A percentile compares a stretch with the other conserved stretches of the same genome.
These are phyloP conservation scores for Botrytis aclada DNA, from an alignment of 2,329 filamentous ascomycete species.

Conservation along the genomic window DNA sequence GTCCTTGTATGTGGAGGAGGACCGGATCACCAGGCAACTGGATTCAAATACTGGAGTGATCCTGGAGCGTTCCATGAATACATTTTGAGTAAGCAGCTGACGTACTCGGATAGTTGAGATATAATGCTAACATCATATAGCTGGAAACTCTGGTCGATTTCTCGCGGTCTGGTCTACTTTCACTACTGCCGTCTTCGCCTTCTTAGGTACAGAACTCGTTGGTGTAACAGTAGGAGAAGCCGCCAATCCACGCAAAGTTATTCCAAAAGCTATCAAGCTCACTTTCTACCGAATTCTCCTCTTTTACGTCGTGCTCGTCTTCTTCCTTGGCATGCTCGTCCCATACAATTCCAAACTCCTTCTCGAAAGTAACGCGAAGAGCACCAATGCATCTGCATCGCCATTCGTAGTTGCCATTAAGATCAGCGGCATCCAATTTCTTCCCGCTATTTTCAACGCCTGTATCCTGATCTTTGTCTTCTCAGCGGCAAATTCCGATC, in stretches of 20 bases:
- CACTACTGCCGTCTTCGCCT: conserved; percentile 54
- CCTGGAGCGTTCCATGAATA: conserved; percentile 45
- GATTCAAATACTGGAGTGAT: conserved; percentile 50
- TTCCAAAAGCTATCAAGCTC: conserved; percentile 60
- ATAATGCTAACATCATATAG: conserved; percentile 40
- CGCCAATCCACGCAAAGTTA: conserved; percentile 59
- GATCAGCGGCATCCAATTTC: conserved; percentile 58
- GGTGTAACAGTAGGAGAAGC: conserved; percentile 64
- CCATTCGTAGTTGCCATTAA: conserved; percentile 59
- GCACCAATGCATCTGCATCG: conserved; percentile 45
- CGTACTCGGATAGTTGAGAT: neutral
- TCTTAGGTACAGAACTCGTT: conserved; percentile 60
- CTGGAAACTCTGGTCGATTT: conserved; percentile 47
- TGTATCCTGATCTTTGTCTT: conserved; percentile 66
- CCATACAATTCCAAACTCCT: conserved; percentile 63
- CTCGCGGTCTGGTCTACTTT: conserved; percentile 56
- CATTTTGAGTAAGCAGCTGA: conserved; percentile 25
- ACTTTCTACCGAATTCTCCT: conserved; percentile 60
- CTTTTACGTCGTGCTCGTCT: conserved; percentile 60
- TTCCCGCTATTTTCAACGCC: conserved; percentile 67
- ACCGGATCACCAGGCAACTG: conserved; percentile 51
- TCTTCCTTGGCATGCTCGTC: conserved; percentile 59
- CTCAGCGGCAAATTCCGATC: conserved; percentile 57
- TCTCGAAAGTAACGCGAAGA: conserved; percentile 44
- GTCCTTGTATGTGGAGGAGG: conserved; percentile 63